Evolutionary conservation across 2,329 filamentous ascomycete species (phyloP).

Genomic region (Corinectria fuckeliana): DNA sequence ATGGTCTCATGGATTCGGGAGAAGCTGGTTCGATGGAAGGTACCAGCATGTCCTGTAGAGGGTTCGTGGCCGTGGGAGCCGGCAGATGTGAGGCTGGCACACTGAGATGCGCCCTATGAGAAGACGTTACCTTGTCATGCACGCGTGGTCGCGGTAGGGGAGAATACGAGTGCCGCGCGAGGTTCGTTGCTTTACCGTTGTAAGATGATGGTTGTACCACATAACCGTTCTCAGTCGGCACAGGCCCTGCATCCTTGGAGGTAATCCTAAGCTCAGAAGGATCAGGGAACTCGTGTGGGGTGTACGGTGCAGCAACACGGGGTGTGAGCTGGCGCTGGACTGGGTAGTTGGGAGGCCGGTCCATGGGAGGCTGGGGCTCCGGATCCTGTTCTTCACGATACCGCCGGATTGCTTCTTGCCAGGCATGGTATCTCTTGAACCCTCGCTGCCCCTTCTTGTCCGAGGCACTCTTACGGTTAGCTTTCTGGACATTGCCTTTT

Average conservation of each 20-base stretch:
- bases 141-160: constrained; percentile 21
- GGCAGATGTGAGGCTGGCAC: constrained; percentile 32
- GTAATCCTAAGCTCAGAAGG: constrained; percentile 29
- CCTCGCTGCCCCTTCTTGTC: constrained; percentile 50
- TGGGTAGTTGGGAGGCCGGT: constrained; percentile 7
- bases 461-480: constrained; percentile 37
- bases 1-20: constrained; percentile 44
- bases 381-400: constrained; percentile 32
- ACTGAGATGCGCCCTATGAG: constrained; percentile 24
- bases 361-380: constrained; percentile 19
- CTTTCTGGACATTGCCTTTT: constrained; percentile 36
- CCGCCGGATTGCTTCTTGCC: constrained; percentile 48
- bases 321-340: constrained; percentile 17
- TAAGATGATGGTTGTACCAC: constrained; percentile 32
- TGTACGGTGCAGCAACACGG: constrained; percentile 15
- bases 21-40: constrained; percentile 55
- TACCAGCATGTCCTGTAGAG: constrained; percentile 52
- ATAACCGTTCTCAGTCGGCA: constrained; percentile 39
- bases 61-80: constrained; percentile 18
- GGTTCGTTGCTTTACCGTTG: constrained; percentile 25
- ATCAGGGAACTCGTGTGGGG: constrained; percentile 25
- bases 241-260: constrained; percentile 26
- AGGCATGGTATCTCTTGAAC: constrained; percentile 56
- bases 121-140: constrained; percentile 39
- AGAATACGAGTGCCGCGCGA: constrained; percentile 27